Base-by-base conservation (phyloP, 1,284 basidiomycete species). In the Vanrija humicola region DNA sequence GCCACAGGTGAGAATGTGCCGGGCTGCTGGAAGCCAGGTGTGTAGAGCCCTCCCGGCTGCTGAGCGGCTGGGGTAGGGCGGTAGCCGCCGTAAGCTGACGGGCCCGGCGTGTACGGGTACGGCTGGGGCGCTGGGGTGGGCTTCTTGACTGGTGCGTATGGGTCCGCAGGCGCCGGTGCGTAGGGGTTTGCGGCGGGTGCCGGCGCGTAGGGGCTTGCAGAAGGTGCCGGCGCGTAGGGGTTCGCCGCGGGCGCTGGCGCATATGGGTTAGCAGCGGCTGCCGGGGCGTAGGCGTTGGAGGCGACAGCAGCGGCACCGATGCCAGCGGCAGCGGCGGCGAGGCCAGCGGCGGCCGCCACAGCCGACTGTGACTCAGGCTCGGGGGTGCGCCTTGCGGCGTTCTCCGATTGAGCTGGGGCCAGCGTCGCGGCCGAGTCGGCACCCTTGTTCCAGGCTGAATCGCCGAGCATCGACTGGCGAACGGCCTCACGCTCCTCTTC, bases 401-500 rank as follows among this genome's bases (percentile, higher is more conserved):
- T 56, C 55, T 52, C 50, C 7, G 53, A 44, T 45, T 21, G 43
- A 7, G 23, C 43, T 38, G 42, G 46, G 4, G 14, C 43, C 40
- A 14, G 38, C 23, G 44, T 38, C 25, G 6, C 43, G 26, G 28
- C 45, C 10, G 34, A 12, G 21, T 38, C 18, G 8, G 42, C 3
- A 10, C 28, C 10, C 21, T 26, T 43, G 38, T 52, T 56, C 25
- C 38, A 23, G 19, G 43, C 39, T n/a, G 29, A 49, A 19, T 62
- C 55, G 12, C 56, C 65, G 16, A 70, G 34, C 69, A 73, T 68
- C 1, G 66, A 50, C 48, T 58, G 43, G 18, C 67, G 62, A 21
- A 75, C 73, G 21, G 62, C 64, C 50, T 69, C 68, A 40, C 62
- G 64, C 56, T 75, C 67, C 56, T 74, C 73, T 0, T 64, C 65